Conservation (phyloP, 108 stramenopile genomes). For the Phaeodactylum tricornutum region DNA sequence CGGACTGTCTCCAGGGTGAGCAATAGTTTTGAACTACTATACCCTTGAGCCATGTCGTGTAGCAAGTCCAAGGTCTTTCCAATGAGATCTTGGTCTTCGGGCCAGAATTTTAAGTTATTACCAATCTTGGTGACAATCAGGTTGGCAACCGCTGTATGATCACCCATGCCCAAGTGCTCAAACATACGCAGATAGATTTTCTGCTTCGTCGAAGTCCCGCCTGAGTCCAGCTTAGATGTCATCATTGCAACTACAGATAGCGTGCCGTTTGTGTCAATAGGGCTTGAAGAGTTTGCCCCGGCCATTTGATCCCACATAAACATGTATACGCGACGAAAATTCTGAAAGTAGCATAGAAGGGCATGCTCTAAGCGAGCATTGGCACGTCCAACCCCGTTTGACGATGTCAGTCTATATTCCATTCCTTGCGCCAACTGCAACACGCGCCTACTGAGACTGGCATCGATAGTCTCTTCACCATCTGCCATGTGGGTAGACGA, state of each 20-base stretch:
- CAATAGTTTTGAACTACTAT: conserved; percentile 90
- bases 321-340: conserved; percentile 89
- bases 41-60: conserved; percentile 92
- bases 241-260: conserved; percentile 65
- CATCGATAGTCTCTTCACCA: conserved; percentile 91
- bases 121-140: conserved; percentile 93
- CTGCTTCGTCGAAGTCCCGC: conserved; percentile 78
- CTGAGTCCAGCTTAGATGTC: conserved; percentile 50
- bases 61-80: conserved; percentile 87
- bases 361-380: conserved; percentile 74
- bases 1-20: conserved; percentile 91
- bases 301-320: conserved; percentile 93
- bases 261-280: conserved; percentile 2
- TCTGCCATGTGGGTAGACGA: conserved; percentile 80
- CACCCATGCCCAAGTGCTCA: conserved; percentile 90
- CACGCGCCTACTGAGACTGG: conserved; percentile 77
- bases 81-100: conserved; percentile 81
- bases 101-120: conserved; percentile 96
- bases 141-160: conserved; percentile 90
- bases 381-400: conserved; percentile 71
- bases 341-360: conserved; percentile 82
- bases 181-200: conserved; percentile 92
- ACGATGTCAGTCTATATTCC: conserved; percentile 76
- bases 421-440: conserved; percentile 82
- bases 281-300: conserved; percentile 10